Evolutionary conservation across 2,329 filamentous ascomycete species (phyloP).

Genomic region (Penicillium corylophilum): DNA sequence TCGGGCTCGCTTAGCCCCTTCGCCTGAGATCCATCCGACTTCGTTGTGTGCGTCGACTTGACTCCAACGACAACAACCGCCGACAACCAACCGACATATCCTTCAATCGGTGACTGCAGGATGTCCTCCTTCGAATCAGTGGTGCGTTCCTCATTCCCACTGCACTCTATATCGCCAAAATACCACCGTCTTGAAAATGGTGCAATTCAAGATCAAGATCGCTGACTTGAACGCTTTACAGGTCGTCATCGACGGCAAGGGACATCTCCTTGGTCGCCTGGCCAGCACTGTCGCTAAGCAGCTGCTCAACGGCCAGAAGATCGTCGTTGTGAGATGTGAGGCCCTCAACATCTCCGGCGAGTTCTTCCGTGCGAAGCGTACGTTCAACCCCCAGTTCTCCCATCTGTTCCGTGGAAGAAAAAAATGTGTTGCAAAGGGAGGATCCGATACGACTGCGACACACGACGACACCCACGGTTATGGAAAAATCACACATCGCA

Average conservation of each 20-base stretch:
- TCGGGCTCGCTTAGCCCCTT: constrained; percentile 42
- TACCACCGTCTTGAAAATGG: constrained; percentile 9
- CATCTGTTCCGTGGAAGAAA: constrained; percentile 1
- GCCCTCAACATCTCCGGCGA: constrained; percentile 99
- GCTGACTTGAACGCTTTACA: constrained; percentile 52
- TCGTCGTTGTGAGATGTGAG: constrained; percentile 98
- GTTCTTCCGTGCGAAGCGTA: constrained; percentile 99
- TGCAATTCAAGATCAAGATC: constrained; percentile 16
- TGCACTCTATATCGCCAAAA: constrained; percentile 10
- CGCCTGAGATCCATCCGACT: constrained; percentile 40
- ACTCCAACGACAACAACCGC: constrained; percentile 49
- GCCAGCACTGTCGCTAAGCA: constrained; percentile 98
- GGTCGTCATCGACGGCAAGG: constrained; percentile 99
- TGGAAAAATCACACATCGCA: not conserved
- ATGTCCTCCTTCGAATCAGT: constrained; percentile 68
- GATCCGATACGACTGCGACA: not conserved
- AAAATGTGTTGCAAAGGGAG: not conserved
- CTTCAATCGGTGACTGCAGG: constrained; percentile 49
- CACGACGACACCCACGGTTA: not conserved
- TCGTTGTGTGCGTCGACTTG: constrained; percentile 44
- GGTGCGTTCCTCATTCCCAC: constrained; percentile 49
- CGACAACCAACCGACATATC: constrained; percentile 46
- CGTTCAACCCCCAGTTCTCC: constrained; percentile 51
- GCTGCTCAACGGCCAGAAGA: constrained; percentile 98
- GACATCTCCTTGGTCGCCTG: constrained; percentile 98